These are phyloP conservation scores for Onygena corvina DNA, from an alignment of 2,329 filamentous ascomycete species.

Conservation along the genomic window DNA sequence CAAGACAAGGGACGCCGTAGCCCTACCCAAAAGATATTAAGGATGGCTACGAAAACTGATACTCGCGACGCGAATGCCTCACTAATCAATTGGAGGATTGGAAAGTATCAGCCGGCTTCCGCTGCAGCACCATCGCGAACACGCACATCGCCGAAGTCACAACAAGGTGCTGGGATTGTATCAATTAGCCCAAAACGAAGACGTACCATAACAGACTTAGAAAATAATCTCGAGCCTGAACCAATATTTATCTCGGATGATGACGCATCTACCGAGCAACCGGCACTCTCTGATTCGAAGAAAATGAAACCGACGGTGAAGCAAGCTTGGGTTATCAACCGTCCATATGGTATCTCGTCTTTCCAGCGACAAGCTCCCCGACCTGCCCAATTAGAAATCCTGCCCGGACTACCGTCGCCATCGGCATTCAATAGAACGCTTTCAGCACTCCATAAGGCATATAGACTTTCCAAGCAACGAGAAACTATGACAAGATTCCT, in stretches of 20 bases:
- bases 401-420: constrained; percentile 14
- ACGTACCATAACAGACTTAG: too few relatives aligned
- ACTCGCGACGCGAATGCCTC: constrained; percentile 43
- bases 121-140: not conserved
- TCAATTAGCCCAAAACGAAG: too few relatives aligned
- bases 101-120: constrained; percentile 25
- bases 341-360: constrained; percentile 27
- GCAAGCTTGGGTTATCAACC: constrained; percentile 24
- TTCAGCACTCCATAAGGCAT: constrained; percentile 24
- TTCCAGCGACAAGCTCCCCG: constrained; percentile 26
- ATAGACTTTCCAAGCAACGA: constrained; percentile 16
- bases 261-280: not conserved
- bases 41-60: constrained; percentile 41
- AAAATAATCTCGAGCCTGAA: not conserved
- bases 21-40: constrained; percentile 41
- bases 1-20: constrained; percentile 41
- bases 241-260: constrained; percentile 6
- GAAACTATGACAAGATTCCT: constrained; percentile 30
- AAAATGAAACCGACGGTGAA: not conserved
- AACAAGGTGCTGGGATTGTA: not conserved
- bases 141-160: not conserved
- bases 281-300: not conserved
- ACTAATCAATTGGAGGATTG: constrained; percentile 42
- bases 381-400: constrained; percentile 25
- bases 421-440: constrained; percentile 25